Evolutionary conservation across 805 yeast genomes (phyloP).

Genomic region (Lipomyces sp.): DNA sequence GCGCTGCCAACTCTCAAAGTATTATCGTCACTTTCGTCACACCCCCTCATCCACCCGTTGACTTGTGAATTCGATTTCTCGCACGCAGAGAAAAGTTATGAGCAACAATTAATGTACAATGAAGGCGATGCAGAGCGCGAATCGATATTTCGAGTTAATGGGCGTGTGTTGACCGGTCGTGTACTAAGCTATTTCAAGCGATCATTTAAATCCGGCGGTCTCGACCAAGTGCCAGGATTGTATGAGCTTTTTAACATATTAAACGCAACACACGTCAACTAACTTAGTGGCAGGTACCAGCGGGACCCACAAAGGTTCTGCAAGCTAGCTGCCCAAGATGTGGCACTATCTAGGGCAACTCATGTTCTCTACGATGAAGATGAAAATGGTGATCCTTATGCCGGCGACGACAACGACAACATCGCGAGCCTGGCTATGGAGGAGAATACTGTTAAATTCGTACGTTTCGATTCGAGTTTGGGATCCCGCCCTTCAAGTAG

Average conservation of each 20-base stretch:
- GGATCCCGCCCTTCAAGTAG: not conserved
- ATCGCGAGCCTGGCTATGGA: conserved; percentile 22
- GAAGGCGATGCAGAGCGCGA: conserved; percentile 25
- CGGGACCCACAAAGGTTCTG: conserved; percentile 22
- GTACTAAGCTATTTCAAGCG: conserved; percentile 33
- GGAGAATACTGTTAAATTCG: conserved; percentile 28
- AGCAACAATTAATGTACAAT: conserved; percentile 4
- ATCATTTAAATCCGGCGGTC: conserved; percentile 31
- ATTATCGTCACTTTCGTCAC: conserved; percentile 22
- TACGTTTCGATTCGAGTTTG: conserved; percentile 16
- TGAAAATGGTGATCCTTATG: conserved; percentile 34
- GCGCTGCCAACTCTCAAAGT: conserved; percentile 26
- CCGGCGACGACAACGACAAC: conserved; percentile 26
- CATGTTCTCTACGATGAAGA: conserved; percentile 32
- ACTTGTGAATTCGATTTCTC: conserved; percentile 22
- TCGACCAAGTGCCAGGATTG: conserved; percentile 27
- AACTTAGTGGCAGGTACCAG: conserved; percentile 10
- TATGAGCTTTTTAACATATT: not conserved
- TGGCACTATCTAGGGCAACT: conserved; percentile 34
- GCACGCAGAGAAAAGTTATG: conserved; percentile 10
- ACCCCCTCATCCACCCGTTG: conserved; percentile 18
- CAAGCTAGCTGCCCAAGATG: conserved; percentile 27
- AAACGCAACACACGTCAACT: not conserved
- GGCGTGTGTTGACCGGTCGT: conserved; percentile 32
- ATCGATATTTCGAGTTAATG: conserved; percentile 28